Evolutionary conservation across 2,329 filamentous ascomycete genomes (phyloP).

Genomic region (Fusarium acutatum): DNA sequence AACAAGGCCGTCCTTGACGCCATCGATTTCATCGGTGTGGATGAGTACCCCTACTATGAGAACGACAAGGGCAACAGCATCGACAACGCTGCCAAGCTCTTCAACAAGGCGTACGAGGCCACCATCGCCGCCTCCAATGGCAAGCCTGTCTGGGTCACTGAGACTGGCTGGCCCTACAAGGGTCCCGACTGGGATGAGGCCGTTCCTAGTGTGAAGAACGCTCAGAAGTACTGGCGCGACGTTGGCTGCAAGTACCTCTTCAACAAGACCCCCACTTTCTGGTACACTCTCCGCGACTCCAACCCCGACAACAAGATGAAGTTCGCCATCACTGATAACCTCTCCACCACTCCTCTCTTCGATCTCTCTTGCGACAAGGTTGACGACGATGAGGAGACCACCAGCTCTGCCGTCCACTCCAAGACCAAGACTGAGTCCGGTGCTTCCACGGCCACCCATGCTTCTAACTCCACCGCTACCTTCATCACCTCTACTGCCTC

Average conservation of each 20-base stretch:
- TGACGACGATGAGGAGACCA: slow-evolving; percentile 34
- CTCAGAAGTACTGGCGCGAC: slow-evolving; percentile 69
- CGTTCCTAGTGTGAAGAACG: slow-evolving; percentile 64
- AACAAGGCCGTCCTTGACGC: slow-evolving; percentile 69
- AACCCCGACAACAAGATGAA: slow-evolving; percentile 67
- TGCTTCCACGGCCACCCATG: slow-evolving; percentile 15
- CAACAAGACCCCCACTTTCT: slow-evolving; percentile 64
- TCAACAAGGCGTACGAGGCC: slow-evolving; percentile 59
- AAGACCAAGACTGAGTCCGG: slow-evolving; percentile 22
- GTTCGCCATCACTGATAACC: slow-evolving; percentile 64
- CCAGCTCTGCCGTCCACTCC: slow-evolving; percentile 32
- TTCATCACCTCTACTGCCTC: slow-evolving; percentile 45
- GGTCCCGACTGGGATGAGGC: slow-evolving; percentile 65
- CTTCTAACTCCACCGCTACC: slow-evolving; percentile 50
- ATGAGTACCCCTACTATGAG: slow-evolving; percentile 75
- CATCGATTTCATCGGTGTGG: slow-evolving; percentile 71
- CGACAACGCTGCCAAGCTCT: slow-evolving; percentile 62
- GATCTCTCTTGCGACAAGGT: slow-evolving; percentile 62
- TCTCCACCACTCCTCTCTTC: slow-evolving; percentile 60
- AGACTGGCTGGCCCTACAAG: slow-evolving; percentile 71
- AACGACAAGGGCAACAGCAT: slow-evolving; percentile 63
- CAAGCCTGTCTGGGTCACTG: slow-evolving; percentile 69
- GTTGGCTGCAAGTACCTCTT: slow-evolving; percentile 69
- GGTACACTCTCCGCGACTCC: slow-evolving; percentile 69
- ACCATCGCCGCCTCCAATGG: slow-evolving; percentile 56